Evolutionary conservation across 1,139 yeast species (phyloP).

Genomic region (Zhuliangozyma parablackwelliae): DNA sequence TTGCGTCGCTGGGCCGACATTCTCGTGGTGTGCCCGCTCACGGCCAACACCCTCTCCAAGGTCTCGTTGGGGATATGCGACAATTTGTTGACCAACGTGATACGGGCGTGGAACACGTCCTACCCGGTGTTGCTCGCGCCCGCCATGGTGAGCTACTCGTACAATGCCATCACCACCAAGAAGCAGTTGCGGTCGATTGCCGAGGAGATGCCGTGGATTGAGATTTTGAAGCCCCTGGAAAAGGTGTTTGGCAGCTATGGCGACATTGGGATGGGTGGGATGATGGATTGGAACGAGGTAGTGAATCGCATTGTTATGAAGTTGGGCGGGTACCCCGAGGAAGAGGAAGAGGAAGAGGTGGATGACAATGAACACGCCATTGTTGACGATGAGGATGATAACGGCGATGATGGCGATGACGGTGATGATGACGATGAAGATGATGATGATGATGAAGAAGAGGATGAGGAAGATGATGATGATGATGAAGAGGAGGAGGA

Average conservation of each 20-base stretch:
- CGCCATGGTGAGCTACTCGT: slow-evolving; percentile 89
- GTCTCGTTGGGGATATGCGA: slow-evolving; percentile 87
- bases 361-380: slow-evolving; percentile 32
- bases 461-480: slow-evolving; percentile 30
- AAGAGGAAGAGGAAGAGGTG: slow-evolving; percentile 56
- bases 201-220: slow-evolving; percentile 91
- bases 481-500: slow-evolving; percentile 19
- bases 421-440: slow-evolving; percentile 44
- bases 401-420: slow-evolving; percentile 39
- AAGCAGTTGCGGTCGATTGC: slow-evolving; percentile 69
- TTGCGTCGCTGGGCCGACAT: slow-evolving; percentile 95
- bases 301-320: slow-evolving; percentile 80
- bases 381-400: slow-evolving; percentile 34
- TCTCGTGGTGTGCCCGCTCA: slow-evolving; percentile 78
- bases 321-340: slow-evolving; percentile 89
- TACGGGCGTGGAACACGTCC: slow-evolving; percentile 89
- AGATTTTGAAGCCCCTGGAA: slow-evolving; percentile 83
- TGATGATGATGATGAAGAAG: slow-evolving; percentile 38
- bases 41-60: slow-evolving; percentile 89
- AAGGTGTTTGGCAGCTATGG: slow-evolving; percentile 91
- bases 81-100: slow-evolving; percentile 78
- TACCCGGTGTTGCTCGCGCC: slow-evolving; percentile 89
- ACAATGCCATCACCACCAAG: slow-evolving; percentile 81
- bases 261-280: slow-evolving; percentile 92
- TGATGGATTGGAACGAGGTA: slow-evolving; percentile 88